Evolutionary conservation across 257 asterid species (phyloP), one percentile per base, ranked within the genome.

Genomic region (Scutellaria barbata): DNA sequence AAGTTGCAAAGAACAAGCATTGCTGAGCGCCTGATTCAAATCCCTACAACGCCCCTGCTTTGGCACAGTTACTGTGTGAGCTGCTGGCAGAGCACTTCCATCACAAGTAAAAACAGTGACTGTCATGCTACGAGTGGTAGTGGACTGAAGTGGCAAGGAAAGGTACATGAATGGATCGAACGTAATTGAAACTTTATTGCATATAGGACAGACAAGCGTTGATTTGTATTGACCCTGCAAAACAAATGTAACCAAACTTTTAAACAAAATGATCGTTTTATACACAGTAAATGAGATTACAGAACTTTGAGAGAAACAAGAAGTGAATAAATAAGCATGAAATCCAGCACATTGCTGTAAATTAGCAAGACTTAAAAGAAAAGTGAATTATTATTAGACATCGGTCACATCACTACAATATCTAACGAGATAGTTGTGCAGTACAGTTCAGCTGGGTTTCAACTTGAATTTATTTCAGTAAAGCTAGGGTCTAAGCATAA

Each of bases 111-210:
- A 95, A 72, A 95, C 90, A 37, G 99, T 95, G 51, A 95, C 90
- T 1, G 96, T 88, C 97, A 92, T 95, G 78, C 83, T 89, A 35
- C 99, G 95, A 63, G 89, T 81, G 64, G 91, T 84, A 22, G 99
- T 86, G 3, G 96, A 81, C 83, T 89, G 98, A 78, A 95, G 96
- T 1, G 99, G 98, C 85, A 95, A 67, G 61, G 99, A 95, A 46
- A 95, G 91, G 73, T 95, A 95, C 99, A 95, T 95, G 88, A 92
- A 92, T 13, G 99, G 99, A 81, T 95, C 99, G 55, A 95, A 95
- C 66, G 98, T 95, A 47, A 95, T 88, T 4, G 99, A 95, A 71
- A 95, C 90, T 81, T 95, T 95, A 76, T 87, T 86, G 78, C 99
- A 95, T 54, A 77, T 85, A 75, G 99, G 99, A 81, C 99, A 95